Conservation (phyloP, 768 basidiomycete genomes). For the Serendipita sp. region DNA sequence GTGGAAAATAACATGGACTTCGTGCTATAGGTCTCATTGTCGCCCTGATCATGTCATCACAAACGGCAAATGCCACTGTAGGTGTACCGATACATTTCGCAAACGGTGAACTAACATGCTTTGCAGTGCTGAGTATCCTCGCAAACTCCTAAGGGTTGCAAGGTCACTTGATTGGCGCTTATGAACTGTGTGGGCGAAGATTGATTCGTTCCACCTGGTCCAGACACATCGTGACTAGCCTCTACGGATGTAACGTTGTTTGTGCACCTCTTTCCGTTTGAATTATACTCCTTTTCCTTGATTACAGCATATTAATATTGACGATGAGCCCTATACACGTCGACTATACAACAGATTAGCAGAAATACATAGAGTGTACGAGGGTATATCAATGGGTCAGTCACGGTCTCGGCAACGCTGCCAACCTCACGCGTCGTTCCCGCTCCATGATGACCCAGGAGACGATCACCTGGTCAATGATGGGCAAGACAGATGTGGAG, state of each 20-base stretch:
- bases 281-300: not conserved
- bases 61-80: not conserved
- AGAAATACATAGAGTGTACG: not conserved
- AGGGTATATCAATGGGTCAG: not conserved
- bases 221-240: not conserved
- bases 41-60: slow-evolving; percentile 65
- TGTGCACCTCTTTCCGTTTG: not conserved
- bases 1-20: not conserved
- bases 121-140: not conserved
- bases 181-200: not conserved
- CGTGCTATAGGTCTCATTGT: slow-evolving; percentile 55
- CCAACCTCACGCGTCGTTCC: not conserved
- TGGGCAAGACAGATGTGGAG: not conserved
- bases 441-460: slow-evolving; percentile 5
- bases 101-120: not conserved
- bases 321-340: not conserved
- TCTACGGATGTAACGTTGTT: slow-evolving; percentile 1
- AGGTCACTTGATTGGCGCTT: too few relatives aligned
- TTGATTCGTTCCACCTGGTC: not conserved
- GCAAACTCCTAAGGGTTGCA: not conserved
- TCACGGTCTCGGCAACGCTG: not conserved
- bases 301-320: not conserved
- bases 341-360: not conserved
- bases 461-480: slow-evolving; percentile 1
- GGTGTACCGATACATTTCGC: not conserved